Evolutionary conservation across 331 rosid species (phyloP).

Genomic region (Erythrophleum ivorense): DNA sequence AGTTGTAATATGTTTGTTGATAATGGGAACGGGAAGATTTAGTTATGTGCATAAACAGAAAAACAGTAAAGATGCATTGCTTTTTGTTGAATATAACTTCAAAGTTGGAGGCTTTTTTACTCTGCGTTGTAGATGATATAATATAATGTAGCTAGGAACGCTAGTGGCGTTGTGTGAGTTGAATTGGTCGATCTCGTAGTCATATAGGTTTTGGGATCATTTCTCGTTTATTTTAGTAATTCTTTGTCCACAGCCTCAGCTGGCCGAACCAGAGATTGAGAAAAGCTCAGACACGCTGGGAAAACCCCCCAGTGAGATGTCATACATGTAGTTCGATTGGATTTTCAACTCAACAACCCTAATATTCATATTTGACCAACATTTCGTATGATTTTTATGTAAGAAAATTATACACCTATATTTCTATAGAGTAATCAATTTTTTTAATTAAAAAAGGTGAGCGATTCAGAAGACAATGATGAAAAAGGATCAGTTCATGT

Average conservation of each 20-base stretch:
- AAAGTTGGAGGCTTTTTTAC: neutral
- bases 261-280: neutral
- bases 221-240: neutral
- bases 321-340: too few relatives aligned
- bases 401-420: too few relatives aligned
- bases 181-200: neutral
- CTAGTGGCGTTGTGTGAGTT: neutral
- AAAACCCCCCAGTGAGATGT: neutral
- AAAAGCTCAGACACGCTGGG: neutral
- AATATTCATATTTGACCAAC: neutral
- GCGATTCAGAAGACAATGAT: too few relatives aligned
- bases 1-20: constrained; percentile 2
- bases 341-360: neutral
- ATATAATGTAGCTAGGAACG: neutral
- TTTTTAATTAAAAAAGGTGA: too few relatives aligned
- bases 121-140: neutral
- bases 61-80: neutral
- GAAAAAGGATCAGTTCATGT: too few relatives aligned
- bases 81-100: neutral
- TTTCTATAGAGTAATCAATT: too few relatives aligned
- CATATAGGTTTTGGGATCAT: neutral
- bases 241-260: neutral
- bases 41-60: constrained; percentile 3
- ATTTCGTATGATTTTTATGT: too few relatives aligned
- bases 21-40: neutral